Conservation (phyloP, 2,329 filamentous ascomycete genomes). For the Fusarium sulawesiense region DNA sequence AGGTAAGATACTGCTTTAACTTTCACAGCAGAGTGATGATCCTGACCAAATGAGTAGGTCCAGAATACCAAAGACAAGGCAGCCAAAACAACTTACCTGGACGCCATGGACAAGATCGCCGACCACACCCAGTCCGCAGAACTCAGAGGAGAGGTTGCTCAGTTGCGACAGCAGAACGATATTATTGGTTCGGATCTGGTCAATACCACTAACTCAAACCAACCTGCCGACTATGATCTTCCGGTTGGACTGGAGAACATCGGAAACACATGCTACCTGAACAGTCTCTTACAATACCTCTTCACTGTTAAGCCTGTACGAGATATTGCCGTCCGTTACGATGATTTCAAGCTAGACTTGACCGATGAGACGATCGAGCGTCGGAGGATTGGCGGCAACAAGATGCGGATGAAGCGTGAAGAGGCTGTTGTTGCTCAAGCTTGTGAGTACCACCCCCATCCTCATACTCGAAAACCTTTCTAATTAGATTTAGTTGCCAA, state of each 20-base stretch:
- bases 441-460: constrained; percentile 69
- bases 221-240: constrained; percentile 60
- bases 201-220: background rate
- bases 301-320: constrained; percentile 88
- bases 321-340: constrained; percentile 81
- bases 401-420: constrained; percentile 61
- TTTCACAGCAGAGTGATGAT: background rate
- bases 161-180: constrained; percentile 43
- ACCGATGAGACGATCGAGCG: constrained; percentile 70
- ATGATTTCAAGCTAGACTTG: constrained; percentile 75
- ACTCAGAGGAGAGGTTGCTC: constrained; percentile 45
- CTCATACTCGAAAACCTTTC: constrained; percentile 41
- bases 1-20: constrained; percentile 38
- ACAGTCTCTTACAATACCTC: constrained; percentile 95
- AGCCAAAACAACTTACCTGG: constrained; percentile 48
- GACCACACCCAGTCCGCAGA: constrained; percentile 47
- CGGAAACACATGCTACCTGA: constrained; percentile 97
- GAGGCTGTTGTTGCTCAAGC: constrained; percentile 75
- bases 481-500: constrained; percentile 69
- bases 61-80: constrained; percentile 44
- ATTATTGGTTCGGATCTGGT: constrained; percentile 34
- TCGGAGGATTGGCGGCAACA: constrained; percentile 80
- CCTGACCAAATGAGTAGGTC: constrained; percentile 43
- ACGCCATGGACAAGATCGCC: constrained; percentile 52
- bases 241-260: constrained; percentile 93